Conservation (phyloP, 116 monocot genomes). For the Zostera marina region DNA sequence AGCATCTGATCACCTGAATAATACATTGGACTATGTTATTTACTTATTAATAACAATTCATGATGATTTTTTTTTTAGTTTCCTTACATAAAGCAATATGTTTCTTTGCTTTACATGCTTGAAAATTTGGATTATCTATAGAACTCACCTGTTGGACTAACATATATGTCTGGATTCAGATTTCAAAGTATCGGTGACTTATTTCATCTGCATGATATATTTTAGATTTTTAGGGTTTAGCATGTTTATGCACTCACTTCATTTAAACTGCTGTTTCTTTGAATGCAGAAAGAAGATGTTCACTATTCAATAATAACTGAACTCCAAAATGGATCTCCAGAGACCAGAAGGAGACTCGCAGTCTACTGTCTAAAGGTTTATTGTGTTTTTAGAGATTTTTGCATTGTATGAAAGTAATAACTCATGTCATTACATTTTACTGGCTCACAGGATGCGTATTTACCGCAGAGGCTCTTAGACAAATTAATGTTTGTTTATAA, state of each 20-base stretch:
- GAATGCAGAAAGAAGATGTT: constrained; percentile 94
- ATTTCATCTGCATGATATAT: background rate
- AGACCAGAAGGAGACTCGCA: constrained; percentile 90
- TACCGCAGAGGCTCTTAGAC: constrained; percentile 91
- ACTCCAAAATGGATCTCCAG: constrained; percentile 92
- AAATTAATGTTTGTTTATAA: constrained; percentile 97
- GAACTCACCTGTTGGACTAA: background rate
- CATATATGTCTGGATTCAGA: no score
- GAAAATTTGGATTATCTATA: background rate
- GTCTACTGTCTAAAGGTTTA: constrained; percentile 96
- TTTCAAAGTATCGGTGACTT: no score
- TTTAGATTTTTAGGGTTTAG: background rate
- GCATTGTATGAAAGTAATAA: background rate
- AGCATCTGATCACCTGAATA: no score
- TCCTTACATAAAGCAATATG: background rate
- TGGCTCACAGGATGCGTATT: constrained; percentile 80
- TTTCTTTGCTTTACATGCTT: background rate
- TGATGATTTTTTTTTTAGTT: background rate
- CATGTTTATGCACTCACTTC: background rate
- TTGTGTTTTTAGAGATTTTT: background rate
- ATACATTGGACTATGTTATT: no score
- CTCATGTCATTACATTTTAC: background rate
- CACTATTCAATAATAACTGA: constrained; percentile 99
- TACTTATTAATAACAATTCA: no score
- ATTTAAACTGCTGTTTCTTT: background rate